Base-by-base conservation (phyloP, 169 alveolate species). In the Cryptosporidium meleagridis region DNA sequence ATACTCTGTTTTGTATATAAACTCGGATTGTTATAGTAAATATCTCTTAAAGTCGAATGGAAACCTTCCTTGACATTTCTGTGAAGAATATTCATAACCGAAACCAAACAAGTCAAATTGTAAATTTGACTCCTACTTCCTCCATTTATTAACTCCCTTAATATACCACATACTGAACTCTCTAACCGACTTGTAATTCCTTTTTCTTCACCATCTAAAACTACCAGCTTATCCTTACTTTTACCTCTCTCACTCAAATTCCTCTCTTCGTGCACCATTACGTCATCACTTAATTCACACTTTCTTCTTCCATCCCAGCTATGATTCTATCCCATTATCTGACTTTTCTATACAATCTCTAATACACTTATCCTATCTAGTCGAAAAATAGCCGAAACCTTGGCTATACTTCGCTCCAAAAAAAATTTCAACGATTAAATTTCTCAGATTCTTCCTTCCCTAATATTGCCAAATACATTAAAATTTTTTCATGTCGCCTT, bases 31-130 rank as follows among this genome's bases (percentile, higher is more conserved):
- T 53, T 62, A 37, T 80, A 80, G 26, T 41, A 80, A 41, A 80
- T 80, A 12, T 80, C 89, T 45, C 89, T 80, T 8, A 80, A 26
- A 8, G 89, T 80, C 48, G 89, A 33, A 39, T 80, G 89, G 21
- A 45, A 80, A 3, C 89, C 89, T 39, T 80, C 89, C n/a, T 37
- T 37, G 10, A 80, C 9, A 62, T 62, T 62, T 33, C 89, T 65
- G 41, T 80, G 89, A 23, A 80, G 51, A 48, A 65, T 80, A 62
- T 80, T 80, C 73, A 65, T 80, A 7, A 80, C 68, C 2, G 89
- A 58, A 59, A 80, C 35, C 21, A 80, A 14, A 37, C 89, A 80
- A 23, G 67, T 26, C 1, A 35, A 44, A 23, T n/a, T n/a, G 26
- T 33, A 80, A 6, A 80, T 65, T 45, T 44, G 33, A 4, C 33